phyloP scores from a whole-genome alignment of 2,329 filamentous ascomycete species.

The Ceratocystis smalleyi region DNA sequence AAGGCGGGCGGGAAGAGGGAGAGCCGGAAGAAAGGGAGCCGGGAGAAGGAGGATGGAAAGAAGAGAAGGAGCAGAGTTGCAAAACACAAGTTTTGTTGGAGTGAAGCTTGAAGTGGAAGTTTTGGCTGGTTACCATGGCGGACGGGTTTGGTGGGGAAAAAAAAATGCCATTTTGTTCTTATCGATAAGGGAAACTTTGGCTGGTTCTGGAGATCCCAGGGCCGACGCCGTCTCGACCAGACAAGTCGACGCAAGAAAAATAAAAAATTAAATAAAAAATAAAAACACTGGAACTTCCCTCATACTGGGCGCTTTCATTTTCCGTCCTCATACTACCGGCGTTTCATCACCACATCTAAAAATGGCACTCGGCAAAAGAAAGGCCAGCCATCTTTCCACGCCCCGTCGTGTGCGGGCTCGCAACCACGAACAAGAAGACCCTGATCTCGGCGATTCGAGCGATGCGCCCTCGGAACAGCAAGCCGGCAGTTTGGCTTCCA shows the following conservation, averaged over 20 bases:
- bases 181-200: slow-evolving; percentile 12
- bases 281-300: neutral
- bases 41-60: neutral
- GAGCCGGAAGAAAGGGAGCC: no score
- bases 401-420: slow-evolving; percentile 31
- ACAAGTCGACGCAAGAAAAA: neutral
- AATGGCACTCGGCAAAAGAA: slow-evolving; percentile 30
- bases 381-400: slow-evolving; percentile 25
- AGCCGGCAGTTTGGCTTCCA: slow-evolving; percentile 22
- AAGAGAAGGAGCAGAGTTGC: neutral
- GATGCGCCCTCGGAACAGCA: slow-evolving; percentile 24
- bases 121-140: no score
- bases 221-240: no score
- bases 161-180: neutral
- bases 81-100: neutral
- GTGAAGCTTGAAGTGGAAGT: no score
- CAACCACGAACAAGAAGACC: slow-evolving; percentile 29
- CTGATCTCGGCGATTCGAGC: slow-evolving; percentile 24
- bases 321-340: no score
- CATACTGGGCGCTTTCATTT: neutral
- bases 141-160: neutral
- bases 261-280: no score
- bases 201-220: neutral
- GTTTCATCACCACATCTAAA: neutral
- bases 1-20: no score